phyloP scores from a whole-genome alignment of 352 stramenopile species.

The Globisporangium carolinianum region DNA sequence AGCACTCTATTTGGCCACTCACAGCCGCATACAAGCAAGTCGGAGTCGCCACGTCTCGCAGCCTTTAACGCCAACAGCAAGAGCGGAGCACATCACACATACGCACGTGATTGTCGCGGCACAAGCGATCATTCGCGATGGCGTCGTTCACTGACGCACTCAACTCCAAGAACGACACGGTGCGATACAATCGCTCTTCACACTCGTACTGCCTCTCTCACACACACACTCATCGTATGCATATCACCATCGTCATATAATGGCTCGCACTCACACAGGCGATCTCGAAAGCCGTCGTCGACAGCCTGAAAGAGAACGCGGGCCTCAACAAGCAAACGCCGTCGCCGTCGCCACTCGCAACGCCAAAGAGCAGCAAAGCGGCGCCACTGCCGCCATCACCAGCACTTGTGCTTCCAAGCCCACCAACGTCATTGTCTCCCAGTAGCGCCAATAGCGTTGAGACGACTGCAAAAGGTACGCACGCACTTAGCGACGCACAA shows the following conservation, averaged over 20 bases:
- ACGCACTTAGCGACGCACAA: too few relatives aligned
- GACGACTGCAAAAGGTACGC: conserved; percentile 3
- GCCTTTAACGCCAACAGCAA: not conserved
- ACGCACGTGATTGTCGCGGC: too few relatives aligned
- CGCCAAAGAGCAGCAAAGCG: not conserved
- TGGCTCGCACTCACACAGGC: not conserved
- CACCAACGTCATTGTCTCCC: not conserved
- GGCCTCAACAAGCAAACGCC: not conserved
- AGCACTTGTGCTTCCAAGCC: not conserved
- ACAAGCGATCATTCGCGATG: not conserved
- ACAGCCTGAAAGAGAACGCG: not conserved
- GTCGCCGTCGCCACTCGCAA: not conserved
- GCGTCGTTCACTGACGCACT: not conserved
- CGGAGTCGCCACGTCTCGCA: not conserved
- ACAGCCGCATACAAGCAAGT: not conserved
- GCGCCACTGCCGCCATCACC: not conserved
- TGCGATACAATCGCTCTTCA: not conserved
- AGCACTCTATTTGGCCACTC: too few relatives aligned
- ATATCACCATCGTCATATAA: not conserved
- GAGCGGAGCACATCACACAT: too few relatives aligned
- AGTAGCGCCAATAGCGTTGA: not conserved
- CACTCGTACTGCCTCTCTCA: too few relatives aligned
- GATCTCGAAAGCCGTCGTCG: conserved; percentile 3
- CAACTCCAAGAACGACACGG: conserved; percentile 13
- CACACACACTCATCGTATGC: not conserved